Conservation (phyloP, 257 asterid species). For the Petunia axillaris region DNA sequence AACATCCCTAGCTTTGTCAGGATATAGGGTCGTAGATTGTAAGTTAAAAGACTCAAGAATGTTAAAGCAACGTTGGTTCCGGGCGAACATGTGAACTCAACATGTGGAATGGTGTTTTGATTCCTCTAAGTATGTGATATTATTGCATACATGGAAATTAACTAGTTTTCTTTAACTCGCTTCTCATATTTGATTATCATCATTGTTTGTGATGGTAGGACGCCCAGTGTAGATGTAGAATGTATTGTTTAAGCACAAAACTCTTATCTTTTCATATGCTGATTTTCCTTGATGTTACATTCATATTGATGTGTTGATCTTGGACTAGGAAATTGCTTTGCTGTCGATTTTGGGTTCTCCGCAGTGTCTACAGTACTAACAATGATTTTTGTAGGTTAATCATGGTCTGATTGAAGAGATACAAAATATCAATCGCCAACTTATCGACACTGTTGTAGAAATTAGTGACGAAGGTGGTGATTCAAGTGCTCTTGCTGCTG, state of each 20-base stretch:
- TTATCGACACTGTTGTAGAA: conserved; percentile 80
- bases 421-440: conserved; percentile 73
- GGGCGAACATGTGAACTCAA: conserved; percentile 14
- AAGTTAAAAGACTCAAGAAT: background rate
- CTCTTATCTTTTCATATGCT: conserved; percentile 14
- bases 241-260: background rate
- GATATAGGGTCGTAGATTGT: background rate
- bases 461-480: conserved; percentile 80
- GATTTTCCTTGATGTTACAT: conserved; percentile 5
- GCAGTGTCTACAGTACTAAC: conserved; percentile 22
- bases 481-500: conserved; percentile 77
- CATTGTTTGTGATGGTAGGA: background rate
- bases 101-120: conserved; percentile 16
- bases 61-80: background rate
- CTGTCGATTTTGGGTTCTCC: conserved; percentile 21
- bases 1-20: conserved; percentile 20
- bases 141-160: conserved; percentile 12
- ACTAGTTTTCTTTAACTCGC: background rate
- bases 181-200: background rate
- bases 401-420: conserved; percentile 90
- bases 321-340: background rate
- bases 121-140: background rate
- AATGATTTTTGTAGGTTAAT: conserved; percentile 59
- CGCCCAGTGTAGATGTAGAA: background rate
- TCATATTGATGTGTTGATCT: conserved; percentile 22